A percentile compares a stretch with the other conserved stretches of the same genome.
These are phyloP conservation scores for Clonostachys chloroleuca DNA, from an alignment of 2,329 filamentous ascomycete species.

Conservation along the genomic window DNA sequence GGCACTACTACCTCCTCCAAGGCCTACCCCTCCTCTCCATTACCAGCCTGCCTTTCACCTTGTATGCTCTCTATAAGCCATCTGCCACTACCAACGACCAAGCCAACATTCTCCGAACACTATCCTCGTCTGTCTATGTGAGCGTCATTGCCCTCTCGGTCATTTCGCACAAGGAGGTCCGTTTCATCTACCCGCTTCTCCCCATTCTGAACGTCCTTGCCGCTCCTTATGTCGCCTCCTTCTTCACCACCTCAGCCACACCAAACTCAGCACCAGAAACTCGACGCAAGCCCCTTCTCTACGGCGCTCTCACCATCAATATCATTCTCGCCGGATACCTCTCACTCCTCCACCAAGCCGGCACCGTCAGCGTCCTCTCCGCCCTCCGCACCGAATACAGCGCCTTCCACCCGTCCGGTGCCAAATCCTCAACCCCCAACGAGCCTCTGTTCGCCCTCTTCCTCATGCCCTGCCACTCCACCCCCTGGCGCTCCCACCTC, in stretches of 20 bases:
- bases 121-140: constrained; percentile 54
- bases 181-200: constrained; percentile 91
- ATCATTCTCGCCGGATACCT: constrained; percentile 68
- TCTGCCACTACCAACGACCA: constrained; percentile 24
- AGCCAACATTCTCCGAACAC: constrained; percentile 25
- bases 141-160: constrained; percentile 64
- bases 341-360: constrained; percentile 73
- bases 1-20: constrained; percentile 91
- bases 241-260: constrained; percentile 47
- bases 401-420: constrained; percentile 36
- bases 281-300: constrained; percentile 51
- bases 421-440: constrained; percentile 9
- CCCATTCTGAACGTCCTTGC: constrained; percentile 81
- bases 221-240: constrained; percentile 60
- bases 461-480: constrained; percentile 93
- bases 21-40: constrained; percentile 84
- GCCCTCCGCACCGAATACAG: constrained; percentile 76
- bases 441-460: constrained; percentile 67
- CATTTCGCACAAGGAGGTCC: constrained; percentile 93
- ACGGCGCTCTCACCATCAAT: constrained; percentile 60
- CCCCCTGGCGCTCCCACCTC: constrained; percentile 88
- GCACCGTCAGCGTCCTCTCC: constrained; percentile 67
- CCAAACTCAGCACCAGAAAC: constrained; percentile 21
- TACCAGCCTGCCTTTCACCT: constrained; percentile 73
- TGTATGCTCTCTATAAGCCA: constrained; percentile 57